Conservation (phyloP, 1,139 yeast genomes). For the Hansenula lynferdii region DNA sequence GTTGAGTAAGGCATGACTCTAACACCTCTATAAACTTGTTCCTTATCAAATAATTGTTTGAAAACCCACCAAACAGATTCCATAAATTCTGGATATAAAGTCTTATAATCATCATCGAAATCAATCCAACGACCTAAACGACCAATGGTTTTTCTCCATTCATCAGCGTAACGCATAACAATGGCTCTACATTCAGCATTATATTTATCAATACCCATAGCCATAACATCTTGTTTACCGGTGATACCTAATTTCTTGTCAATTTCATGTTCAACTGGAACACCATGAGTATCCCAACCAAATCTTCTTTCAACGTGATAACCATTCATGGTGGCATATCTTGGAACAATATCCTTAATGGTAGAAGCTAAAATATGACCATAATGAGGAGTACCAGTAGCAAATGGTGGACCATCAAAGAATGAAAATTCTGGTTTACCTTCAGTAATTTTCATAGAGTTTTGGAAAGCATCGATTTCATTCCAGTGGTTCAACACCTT, state of each 20-base stretch:
- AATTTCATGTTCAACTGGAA: constrained; percentile 97
- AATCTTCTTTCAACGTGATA: constrained; percentile 94
- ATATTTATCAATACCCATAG: constrained; percentile 89
- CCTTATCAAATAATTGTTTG: constrained; percentile 78
- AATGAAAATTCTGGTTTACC: constrained; percentile 87
- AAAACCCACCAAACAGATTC: constrained; percentile 99
- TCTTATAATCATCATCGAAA: constrained; percentile 97
- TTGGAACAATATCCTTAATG: constrained; percentile 93
- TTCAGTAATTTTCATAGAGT: constrained; percentile 75
- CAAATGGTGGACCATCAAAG: constrained; percentile 99
- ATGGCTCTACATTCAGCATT: constrained; percentile 93
- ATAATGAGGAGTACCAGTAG: constrained; percentile 98
- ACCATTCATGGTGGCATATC: constrained; percentile 98
- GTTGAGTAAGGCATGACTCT: constrained; percentile 99
- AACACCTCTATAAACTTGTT: constrained; percentile 87
- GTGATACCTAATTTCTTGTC: constrained; percentile 95
- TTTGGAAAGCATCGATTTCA: constrained; percentile 88
- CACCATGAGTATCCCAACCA: constrained; percentile 99
- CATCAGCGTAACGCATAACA: constrained; percentile 95
- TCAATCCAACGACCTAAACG: constrained; percentile 99
- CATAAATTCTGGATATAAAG: constrained; percentile 93
- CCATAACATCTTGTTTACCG: constrained; percentile 91
- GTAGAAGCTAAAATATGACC: constrained; percentile 97
- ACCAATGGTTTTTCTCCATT: constrained; percentile 90
- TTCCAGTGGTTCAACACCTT: constrained; percentile 77